Evolutionary conservation across 768 basidiomycete genomes (phyloP), one percentile per base, ranked within the genome.

Genomic region (Termitomyces sp.): DNA sequence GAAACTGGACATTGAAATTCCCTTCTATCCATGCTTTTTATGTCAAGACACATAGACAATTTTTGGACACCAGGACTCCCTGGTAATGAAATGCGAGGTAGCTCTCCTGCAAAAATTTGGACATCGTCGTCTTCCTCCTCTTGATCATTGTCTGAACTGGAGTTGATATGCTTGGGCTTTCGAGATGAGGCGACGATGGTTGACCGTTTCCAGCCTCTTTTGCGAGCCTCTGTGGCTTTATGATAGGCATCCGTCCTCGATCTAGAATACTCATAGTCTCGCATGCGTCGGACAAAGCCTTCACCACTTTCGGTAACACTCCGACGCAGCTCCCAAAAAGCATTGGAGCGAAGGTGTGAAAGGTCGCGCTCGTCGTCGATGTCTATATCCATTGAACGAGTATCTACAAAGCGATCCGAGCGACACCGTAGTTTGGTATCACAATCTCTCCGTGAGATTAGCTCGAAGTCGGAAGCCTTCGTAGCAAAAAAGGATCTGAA

Each of bases 261-360:
- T 55, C 82, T 75, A 26, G 76, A 74, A 50, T 75, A 70, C 68
- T 90, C 88, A 66, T 84, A 86, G 61, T 88, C 83, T 55, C 85
- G 85, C 88, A 90, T 90, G 52, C 85, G 83, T 56, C 76, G 79
- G 13, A 90, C 78, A 49, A 90, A 77, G 7, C 84, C 82, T 62
- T 90, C 87, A 20, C 85, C 86, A 60, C 75, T 83, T 62, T 87
- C 81, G 30, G 76, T 75, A 22, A 90, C 76, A 60, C 81, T 87
- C 64, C 78, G 75, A 45, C 77, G 82, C 40, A 90, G 78, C 61
- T 88, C 85, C 69, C 78, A 77, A 59, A 88, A 87, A 5, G 88
- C 88, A 56, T 75, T 76, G 0, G 86, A 82, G 56, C 83, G 81
- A 50, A 88, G 71, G 43, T 73, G 77, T 35, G 68, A 68, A 5